phyloP scores from a whole-genome alignment of 345 rosid species.

The Syzygium grande region DNA sequence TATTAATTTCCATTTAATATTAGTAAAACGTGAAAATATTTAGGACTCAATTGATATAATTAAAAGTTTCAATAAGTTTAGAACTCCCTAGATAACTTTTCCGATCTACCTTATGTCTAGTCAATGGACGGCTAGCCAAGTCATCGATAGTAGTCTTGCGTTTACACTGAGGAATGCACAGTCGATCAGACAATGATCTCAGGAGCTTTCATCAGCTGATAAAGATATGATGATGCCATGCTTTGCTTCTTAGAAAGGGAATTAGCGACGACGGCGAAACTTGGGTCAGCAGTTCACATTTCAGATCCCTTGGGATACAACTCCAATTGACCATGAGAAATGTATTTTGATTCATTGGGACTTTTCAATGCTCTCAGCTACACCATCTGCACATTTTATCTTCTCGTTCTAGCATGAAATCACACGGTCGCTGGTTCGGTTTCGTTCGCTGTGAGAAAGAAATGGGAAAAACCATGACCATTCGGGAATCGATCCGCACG shows the following conservation, averaged over 20 bases:
- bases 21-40: too few relatives aligned
- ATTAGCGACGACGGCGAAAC: not conserved
- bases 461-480: not conserved
- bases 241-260: not conserved
- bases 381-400: not conserved
- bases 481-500: not conserved
- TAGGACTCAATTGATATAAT: too few relatives aligned
- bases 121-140: not conserved
- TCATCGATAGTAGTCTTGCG: not conserved
- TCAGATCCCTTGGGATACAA: not conserved
- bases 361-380: not conserved
- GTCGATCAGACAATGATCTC: not conserved
- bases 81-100: too few relatives aligned
- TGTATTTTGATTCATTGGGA: too few relatives aligned
- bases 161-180: not conserved
- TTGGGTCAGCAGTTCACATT: not conserved
- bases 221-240: not conserved
- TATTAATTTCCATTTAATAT: rapidly evolving
- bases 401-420: not conserved
- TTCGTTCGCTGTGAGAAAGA: not conserved
- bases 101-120: not conserved
- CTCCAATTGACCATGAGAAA: not conserved
- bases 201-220: not conserved
- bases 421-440: not conserved
- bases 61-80: too few relatives aligned